Percentiles rank a stretch among this genome's conserved stretches.
These are phyloP conservation scores for Dianthus caryophyllus DNA, from an alignment of 148 eudicot genomes.

Conservation along the genomic window DNA sequence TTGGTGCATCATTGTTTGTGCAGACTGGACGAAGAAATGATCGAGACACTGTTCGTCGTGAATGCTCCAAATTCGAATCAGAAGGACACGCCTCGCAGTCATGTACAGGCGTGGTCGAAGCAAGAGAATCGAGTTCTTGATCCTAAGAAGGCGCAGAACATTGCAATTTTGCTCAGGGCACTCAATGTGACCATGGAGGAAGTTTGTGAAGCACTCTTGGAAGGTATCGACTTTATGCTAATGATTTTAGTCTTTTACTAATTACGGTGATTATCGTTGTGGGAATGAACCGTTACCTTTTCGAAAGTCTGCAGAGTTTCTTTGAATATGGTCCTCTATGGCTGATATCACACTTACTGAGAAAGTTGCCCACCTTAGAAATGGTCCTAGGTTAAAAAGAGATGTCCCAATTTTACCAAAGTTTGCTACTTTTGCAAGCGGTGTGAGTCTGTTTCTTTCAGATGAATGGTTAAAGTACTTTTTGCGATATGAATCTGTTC, in stretches of 20 bases:
- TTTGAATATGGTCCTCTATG: conserved; percentile 9
- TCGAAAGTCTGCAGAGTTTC: conserved; percentile 18
- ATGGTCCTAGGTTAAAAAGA: conserved; percentile 18
- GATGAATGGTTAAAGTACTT: neutral
- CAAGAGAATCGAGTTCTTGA: conserved; percentile 85
- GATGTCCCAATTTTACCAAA: conserved; percentile 4
- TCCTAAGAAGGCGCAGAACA: conserved; percentile 93
- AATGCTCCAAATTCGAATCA: conserved; percentile 48
- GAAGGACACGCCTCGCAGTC: conserved; percentile 45
- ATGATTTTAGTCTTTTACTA: neutral
- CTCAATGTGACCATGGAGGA: conserved; percentile 83
- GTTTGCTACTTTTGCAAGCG: conserved; percentile 13
- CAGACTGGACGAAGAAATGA: conserved; percentile 97
- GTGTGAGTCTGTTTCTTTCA: conserved; percentile 6
- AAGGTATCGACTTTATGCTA: conserved; percentile 59
- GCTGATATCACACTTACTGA: conserved; percentile 4
- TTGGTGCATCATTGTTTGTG: conserved; percentile 23
- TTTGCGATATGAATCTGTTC: neutral
- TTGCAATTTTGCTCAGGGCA: conserved; percentile 85
- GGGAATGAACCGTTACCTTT: conserved; percentile 9
- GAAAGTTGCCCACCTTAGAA: conserved; percentile 17
- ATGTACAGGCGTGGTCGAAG: conserved; percentile 38
- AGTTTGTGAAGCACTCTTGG: conserved; percentile 88
- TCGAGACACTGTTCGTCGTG: conserved; percentile 80
- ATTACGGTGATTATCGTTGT: neutral